Base-by-base conservation (phyloP, 2,329 filamentous ascomycete species). In the Trichoderma cornu-damae region DNA sequence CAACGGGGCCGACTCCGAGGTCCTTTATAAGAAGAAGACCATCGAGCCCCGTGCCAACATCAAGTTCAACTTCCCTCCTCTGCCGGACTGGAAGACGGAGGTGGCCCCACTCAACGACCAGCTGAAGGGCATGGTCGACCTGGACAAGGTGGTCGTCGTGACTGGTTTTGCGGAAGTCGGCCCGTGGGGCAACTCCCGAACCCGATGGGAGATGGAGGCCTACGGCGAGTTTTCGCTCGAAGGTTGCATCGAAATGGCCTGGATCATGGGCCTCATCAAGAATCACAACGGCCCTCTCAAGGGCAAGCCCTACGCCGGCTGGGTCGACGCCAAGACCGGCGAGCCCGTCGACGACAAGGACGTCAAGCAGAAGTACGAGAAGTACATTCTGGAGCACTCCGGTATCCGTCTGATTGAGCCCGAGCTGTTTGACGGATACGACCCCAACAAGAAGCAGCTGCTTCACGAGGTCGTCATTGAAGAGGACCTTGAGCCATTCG, bases 201-300 rank as follows among this genome's bases (percentile, higher is more conserved):
- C 94, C 44, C 86, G 94, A 61, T 99, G 94, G 94, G 94, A 99
- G 78, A 99, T 99, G 93, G 94, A 99, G 73, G 92, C 94, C 1
- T 86, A 92, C 64, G 94, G 94, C 70, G 84, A 96, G 69, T 99
- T 99, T 78, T 97, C 94, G 7, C 84, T 99, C 12, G 95, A 99
- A 74, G 94, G 94, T 28, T 97, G 94, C 68, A 88, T 99, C 60
- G 94, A 99, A 75, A 99, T 99, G 94, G 92, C 94, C 30, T 99
- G 94, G 94, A 90, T 99, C 73, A 99, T 97, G 93, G 94, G 94
- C 69, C 85, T 97, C 60, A 97, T 99, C 79, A 96, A 93, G 81
- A 96, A 99, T 74, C 90, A 96, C 79, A 97, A 97, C 66, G 94
- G 94, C 16, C 86, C 87, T 30, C 84, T 99, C 72, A 99, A 99